Conservation (phyloP, 177 flowering plant species). For the Vitis hybrid region DNA sequence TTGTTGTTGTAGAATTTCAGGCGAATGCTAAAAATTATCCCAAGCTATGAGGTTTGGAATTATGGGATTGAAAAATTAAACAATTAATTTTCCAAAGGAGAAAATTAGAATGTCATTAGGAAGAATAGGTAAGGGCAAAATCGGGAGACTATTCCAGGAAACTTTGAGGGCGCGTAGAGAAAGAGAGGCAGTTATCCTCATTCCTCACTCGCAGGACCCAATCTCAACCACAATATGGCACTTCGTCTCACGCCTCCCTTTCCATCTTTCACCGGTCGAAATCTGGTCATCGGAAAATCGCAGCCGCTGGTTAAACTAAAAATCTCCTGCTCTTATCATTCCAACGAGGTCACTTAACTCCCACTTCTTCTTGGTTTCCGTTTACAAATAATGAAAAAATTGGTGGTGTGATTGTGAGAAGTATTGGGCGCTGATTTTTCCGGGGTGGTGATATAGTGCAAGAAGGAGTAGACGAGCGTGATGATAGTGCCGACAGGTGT, state of each 20-base stretch:
- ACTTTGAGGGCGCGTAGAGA: no score
- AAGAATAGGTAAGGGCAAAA: no score
- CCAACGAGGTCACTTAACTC: conserved; percentile 9
- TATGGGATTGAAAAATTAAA: no score
- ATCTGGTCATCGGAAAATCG: neutral
- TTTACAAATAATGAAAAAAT: neutral
- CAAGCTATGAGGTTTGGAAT: no score
- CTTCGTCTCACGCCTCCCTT: conserved; percentile 21
- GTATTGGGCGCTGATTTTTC: neutral
- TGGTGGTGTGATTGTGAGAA: neutral
- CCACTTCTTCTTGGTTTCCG: neutral
- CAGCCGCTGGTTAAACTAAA: conserved; percentile 7
- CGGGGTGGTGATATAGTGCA: conserved; percentile 26
- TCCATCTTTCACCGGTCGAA: conserved; percentile 7
- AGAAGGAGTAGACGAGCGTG: conserved; percentile 78
- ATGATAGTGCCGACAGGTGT: conserved; percentile 89
- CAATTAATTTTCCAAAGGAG: no score
- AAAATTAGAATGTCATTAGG: no score
- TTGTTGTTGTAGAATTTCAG: no score
- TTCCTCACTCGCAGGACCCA: neutral
- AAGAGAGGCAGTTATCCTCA: no score
- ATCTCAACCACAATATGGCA: neutral
- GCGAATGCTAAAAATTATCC: no score
- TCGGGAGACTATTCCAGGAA: no score
- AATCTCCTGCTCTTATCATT: conserved; percentile 14